Percentiles rank a stretch among this genome's conserved stretches.
These are phyloP conservation scores for Colletotrichum costaricense DNA, from an alignment of 2,329 filamentous ascomycete species.

Conservation along the genomic window DNA sequence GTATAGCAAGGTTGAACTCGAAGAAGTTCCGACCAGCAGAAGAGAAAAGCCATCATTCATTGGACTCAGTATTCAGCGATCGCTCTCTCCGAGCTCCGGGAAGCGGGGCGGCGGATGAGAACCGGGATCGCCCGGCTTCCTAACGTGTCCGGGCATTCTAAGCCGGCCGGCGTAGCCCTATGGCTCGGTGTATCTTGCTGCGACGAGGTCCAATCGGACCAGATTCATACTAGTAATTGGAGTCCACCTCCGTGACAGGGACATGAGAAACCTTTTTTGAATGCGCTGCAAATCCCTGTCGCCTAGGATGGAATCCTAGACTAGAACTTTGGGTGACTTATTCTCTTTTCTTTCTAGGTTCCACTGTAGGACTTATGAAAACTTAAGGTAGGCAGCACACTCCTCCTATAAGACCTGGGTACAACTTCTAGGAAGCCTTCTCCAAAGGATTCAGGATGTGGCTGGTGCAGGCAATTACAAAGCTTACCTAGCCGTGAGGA, in stretches of 20 bases:
- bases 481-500: neutral
- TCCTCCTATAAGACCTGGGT: neutral
- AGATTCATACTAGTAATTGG: too few species aligned
- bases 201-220: too few species aligned
- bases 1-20: too few species aligned
- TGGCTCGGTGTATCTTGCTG: too few species aligned
- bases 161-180: too few species aligned
- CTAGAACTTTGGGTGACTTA: neutral
- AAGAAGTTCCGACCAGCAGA: too few species aligned
- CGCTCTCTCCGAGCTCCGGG: neutral
- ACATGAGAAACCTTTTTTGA: too few species aligned
- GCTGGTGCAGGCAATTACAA: neutral
- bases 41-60: too few species aligned
- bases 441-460: slow-evolving; percentile 5
- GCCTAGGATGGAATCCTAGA: neutral
- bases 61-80: neutral
- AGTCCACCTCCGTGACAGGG: too few species aligned
- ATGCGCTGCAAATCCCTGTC: too few species aligned
- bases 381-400: neutral
- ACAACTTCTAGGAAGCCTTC: neutral
- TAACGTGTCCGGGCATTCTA: neutral
- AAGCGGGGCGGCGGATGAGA: neutral
- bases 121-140: neutral
- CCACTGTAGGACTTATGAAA: neutral
- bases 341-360: neutral